Evolutionary conservation across 1,284 basidiomycete species (phyloP).

Genomic region (Thelephora terrestris): DNA sequence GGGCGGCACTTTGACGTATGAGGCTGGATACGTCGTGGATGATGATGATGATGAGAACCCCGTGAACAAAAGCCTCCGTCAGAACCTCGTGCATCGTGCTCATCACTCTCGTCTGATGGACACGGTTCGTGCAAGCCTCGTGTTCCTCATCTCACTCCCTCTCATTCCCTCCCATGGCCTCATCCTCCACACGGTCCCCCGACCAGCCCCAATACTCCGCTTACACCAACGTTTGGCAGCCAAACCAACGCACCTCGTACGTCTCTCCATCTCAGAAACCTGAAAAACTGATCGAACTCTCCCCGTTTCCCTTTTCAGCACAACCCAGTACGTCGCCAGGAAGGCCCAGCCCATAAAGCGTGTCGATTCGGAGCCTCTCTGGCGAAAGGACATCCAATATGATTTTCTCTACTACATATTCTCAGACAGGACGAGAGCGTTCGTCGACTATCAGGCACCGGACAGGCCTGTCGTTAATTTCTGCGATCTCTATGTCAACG

Average conservation of each 20-base stretch:
- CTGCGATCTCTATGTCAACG: conserved; percentile 68
- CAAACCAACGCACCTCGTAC: conserved; percentile 23
- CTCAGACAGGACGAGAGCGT: conserved; percentile 44
- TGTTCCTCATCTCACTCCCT: conserved; percentile 16
- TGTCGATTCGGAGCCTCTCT: conserved; percentile 50
- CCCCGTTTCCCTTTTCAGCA: conserved; percentile 3
- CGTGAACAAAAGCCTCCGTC: neutral
- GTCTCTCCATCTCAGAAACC: conserved; percentile 7
- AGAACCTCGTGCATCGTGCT: neutral
- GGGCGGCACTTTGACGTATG: neutral
- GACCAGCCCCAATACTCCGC: conserved; percentile 11
- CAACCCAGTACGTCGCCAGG: conserved; percentile 26
- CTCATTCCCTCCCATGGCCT: conserved; percentile 22
- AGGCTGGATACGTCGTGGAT: neutral
- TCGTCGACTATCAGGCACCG: conserved; percentile 33
- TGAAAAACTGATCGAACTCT: neutral
- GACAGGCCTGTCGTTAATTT: conserved; percentile 39
- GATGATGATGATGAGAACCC: neutral
- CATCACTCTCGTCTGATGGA: neutral
- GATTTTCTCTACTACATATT: conserved; percentile 67
- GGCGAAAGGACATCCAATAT: conserved; percentile 63
- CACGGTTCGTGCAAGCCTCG: conserved; percentile 16
- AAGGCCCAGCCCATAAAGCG: conserved; percentile 43
- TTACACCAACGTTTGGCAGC: conserved; percentile 18
- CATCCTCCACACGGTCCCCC: conserved; percentile 23